Evolutionary conservation across 441 rosid species (phyloP).

Genomic region (Gossypium davidsonii): DNA sequence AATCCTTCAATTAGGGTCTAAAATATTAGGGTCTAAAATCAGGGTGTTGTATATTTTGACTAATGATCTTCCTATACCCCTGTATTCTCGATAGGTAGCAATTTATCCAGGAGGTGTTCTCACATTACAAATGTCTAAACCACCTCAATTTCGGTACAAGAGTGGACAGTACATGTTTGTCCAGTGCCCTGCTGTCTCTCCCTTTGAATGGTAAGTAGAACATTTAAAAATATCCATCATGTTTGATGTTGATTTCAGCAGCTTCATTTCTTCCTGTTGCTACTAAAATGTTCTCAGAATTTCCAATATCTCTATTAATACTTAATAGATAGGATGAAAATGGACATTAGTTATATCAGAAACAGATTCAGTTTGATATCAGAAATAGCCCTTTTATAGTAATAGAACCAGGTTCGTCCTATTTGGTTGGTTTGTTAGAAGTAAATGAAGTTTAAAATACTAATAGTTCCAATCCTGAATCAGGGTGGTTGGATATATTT

Average conservation of each 20-base stretch:
- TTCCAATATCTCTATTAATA: not conserved
- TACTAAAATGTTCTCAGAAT: not conserved
- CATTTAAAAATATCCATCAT: not conserved
- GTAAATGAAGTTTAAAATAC: not conserved
- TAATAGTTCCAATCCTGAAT: not conserved
- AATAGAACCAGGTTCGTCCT: not conserved
- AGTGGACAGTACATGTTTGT: conserved; percentile 70
- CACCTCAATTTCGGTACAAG: conserved; percentile 54
- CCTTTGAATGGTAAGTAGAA: conserved; percentile 52
- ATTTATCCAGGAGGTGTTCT: conserved; percentile 72
- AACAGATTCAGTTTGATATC: not conserved
- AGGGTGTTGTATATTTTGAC: not conserved
- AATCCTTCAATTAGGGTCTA: not conserved
- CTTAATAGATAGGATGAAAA: not conserved
- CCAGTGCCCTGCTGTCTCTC: conserved; percentile 65
- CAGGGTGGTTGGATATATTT: not conserved
- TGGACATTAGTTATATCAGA: not conserved
- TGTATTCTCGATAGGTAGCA: conserved; percentile 52
- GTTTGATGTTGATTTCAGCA: not conserved
- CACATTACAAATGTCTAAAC: conserved; percentile 60
- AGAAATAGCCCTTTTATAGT: not conserved
- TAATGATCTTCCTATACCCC: not conserved
- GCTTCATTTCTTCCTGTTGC: not conserved
- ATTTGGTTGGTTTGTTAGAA: not conserved
- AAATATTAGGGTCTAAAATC: not conserved